Evolutionary conservation across 176 grass and related monocot species (phyloP), one percentile per base, ranked within the genome.

Genomic region (Alloteropsis semialata): DNA sequence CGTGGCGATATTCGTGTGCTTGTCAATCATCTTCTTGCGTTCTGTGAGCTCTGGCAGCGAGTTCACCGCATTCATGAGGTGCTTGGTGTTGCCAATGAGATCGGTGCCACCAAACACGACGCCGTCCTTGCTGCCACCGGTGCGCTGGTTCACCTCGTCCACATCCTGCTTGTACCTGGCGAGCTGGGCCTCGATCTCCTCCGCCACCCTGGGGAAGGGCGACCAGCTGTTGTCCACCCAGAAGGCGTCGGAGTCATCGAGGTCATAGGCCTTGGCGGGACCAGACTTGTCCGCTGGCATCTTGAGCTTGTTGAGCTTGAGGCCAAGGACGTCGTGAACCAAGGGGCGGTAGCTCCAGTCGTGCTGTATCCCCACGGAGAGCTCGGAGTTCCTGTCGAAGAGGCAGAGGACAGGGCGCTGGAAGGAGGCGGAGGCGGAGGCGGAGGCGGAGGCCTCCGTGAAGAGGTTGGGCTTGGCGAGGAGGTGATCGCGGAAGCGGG

Each of bases 131-230:
- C 86, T 84, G 12, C 92, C 94, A 41, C 90, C 92, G 0, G 92
- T 91, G 44, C 83, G 88, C 84, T 87, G 85, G 79, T 97, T 97
- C 77, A 97, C 92, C 66, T 94, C 94, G 69, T 97, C 94, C 14
- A 94, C 92, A 69, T 94, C 92, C 61, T 92, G 94, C 88, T 97
- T 97, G 86, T 97, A 97, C 43, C 89, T 93, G 77, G 83, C 85
- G 46, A 97, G 90, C 38, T 94, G 92, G 0, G 33, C 69, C 76
- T 92, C 92, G 6, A 97, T 94, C 59, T 97, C 95, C 63, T 92
- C 88, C 0, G 95, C 92, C n/a, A 97, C 95, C 58, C 90, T 91
- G 30, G 92, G 90, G 57, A 92, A 97, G 6, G 83, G 88, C n/a
- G 74, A 97, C 94, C 92, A 94, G 82, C 94, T 92, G 67, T 94